These are phyloP conservation scores for Solanum lycopersicoides DNA, from an alignment of 257 asterid genomes.

Conservation along the genomic window DNA sequence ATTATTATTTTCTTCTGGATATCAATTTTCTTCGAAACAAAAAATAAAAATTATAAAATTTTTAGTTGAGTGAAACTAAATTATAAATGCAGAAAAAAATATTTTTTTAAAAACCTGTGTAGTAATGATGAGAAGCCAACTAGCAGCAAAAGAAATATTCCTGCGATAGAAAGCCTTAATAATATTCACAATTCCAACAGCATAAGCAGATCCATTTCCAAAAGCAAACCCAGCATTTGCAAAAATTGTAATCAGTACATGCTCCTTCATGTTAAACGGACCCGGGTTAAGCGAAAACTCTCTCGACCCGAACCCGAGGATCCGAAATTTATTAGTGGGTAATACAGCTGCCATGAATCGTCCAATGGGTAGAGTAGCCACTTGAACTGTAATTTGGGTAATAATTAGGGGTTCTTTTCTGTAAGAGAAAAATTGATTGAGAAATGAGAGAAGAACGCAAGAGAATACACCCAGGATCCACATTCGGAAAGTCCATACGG, in stretches of 20 bases:
- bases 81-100: neutral
- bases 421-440: slow-evolving; percentile 69
- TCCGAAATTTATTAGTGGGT: slow-evolving; percentile 28
- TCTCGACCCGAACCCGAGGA: slow-evolving; percentile 37
- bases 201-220: slow-evolving; percentile 73
- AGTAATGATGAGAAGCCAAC: slow-evolving; percentile 69
- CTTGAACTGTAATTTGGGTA: slow-evolving; percentile 57
- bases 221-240: slow-evolving; percentile 78
- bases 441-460: slow-evolving; percentile 56
- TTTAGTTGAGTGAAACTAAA: too few relatives aligned
- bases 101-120: slow-evolving; percentile 40
- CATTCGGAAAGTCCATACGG: slow-evolving; percentile 90
- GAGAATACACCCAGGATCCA: slow-evolving; percentile 66
- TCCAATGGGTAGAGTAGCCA: slow-evolving; percentile 65
- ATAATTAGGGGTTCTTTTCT: slow-evolving; percentile 53
- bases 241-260: slow-evolving; percentile 60
- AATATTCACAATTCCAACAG: slow-evolving; percentile 61
- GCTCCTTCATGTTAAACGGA: slow-evolving; percentile 81
- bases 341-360: slow-evolving; percentile 68
- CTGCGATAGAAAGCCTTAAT: slow-evolving; percentile 49
- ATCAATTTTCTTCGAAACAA: too few relatives aligned
- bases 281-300: slow-evolving; percentile 65
- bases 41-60: too few relatives aligned
- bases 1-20: too few relatives aligned
- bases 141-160: slow-evolving; percentile 44